Evolutionary conservation across 2,329 filamentous ascomycete species (phyloP), one percentile per base, ranked within the genome.

Genomic region (Fusarium guadeloupense): DNA sequence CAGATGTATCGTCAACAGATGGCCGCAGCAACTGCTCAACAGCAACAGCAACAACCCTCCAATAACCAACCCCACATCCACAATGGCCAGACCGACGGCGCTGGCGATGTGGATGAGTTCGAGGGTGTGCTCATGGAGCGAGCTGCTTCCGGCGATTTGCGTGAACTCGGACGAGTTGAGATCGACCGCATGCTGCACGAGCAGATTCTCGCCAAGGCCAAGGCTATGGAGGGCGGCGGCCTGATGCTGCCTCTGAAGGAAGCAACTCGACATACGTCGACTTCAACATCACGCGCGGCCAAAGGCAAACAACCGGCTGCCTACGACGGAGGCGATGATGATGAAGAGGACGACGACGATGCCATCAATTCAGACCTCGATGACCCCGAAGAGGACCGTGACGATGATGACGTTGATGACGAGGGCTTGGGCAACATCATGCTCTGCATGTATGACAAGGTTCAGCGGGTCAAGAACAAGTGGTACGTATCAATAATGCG

Each of bases 391-490:
- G 95, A 98, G 59, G 88, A 92, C 10, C 78, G 87, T 16, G 89
- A 91, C 25, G 92, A 95, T 20, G 91, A 94, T 20, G 92, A 95
- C 28, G 93, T 95, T 44, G 91, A 93, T 13, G 92, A 96, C 57
- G 93, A 96, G 37, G 86, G 88, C 30, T 85, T 90, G 64, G 89
- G 89, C 2, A 91, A 96, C 68, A 93, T 96, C 73, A 98, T 99
- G 91, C 88, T 99, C 34, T 99, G 95, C 81, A 97, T 96, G 74
- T 99, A 99, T 75, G 95, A 99, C 81, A 99, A 99, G 81, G 95
- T 99, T 9, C 94, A 98, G 78, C 86, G 95, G 41, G 95, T 98
- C 71, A 99, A 99, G 88, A 99, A 98, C 80, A 99, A 95, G 86
- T 95, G 91, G 91, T 88, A 75, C 45, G 83, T 77, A 34, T 19